phyloP scores from a whole-genome alignment of 1,139 yeast species.

The Taiozyma sp. region DNA sequence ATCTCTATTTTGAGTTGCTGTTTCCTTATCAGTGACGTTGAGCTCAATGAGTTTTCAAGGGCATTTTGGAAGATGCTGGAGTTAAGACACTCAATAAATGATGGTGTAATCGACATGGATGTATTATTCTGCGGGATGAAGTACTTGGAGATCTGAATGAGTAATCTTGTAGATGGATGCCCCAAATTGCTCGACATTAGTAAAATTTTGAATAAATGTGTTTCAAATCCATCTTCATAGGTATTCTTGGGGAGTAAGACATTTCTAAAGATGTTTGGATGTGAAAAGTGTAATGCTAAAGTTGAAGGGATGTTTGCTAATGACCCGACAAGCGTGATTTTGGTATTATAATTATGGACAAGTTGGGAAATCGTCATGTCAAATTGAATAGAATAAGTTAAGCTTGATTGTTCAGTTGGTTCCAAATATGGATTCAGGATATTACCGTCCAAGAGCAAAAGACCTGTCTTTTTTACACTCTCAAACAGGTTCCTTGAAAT shows the following conservation, averaged over 20 bases:
- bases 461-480: constrained; percentile 10
- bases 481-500: constrained; percentile 12
- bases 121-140: constrained; percentile 4
- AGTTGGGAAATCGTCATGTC: constrained; percentile 2
- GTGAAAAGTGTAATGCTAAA: constrained; percentile 38
- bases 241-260: constrained; percentile 26
- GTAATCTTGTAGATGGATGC: constrained; percentile 9
- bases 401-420: not conserved
- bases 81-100: constrained; percentile 5
- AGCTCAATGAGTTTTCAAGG: constrained; percentile 6
- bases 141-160: constrained; percentile 18
- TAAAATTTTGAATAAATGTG: constrained; percentile 30
- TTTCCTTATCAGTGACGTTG: constrained; percentile 12
- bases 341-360: constrained; percentile 32
- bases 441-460: constrained; percentile 14
- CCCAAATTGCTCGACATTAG: constrained; percentile 31
- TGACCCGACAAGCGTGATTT: constrained; percentile 44
- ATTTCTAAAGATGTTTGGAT: constrained; percentile 49
- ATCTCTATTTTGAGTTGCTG: constrained; percentile 1
- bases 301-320: constrained; percentile 36
- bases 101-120: not conserved
- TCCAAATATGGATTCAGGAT: constrained; percentile 15
- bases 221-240: constrained; percentile 25
- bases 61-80: constrained; percentile 4
- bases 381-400: constrained; percentile 1